Base-by-base conservation (phyloP, 352 stramenopile genomes). In the Plasmopara viticola region DNA sequence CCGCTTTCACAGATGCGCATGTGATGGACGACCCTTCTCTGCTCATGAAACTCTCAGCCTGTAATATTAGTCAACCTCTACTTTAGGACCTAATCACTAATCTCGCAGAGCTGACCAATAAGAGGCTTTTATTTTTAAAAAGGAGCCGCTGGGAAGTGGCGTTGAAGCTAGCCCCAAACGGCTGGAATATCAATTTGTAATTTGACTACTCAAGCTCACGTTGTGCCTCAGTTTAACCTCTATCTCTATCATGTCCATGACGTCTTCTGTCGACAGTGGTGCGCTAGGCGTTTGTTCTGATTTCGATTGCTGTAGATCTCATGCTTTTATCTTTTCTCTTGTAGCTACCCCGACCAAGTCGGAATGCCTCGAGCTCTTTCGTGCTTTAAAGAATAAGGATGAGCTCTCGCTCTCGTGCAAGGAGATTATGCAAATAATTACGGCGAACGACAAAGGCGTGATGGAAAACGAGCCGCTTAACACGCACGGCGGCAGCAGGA, bases 311-410 rank as follows among this genome's bases (percentile, higher is more conserved):
- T 17, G 37, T 18, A 18, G 2, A 17, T 14, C 31, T 41, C 14
- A 41, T 15, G 1, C 7, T 15, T 1, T 1, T 28, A n/a, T 34
- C 45, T 8, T 31, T 50, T 10, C n/a, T 40, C 8, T 0, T 14
- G 6, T 47, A 78, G 69, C 75, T 8, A 51, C 58, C 5, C 49
- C 53, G 13, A 74, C 48, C 43, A 75, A 77, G 59, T 55, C 47
- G 13, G 71, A 89, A 60, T 91, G 80, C 56, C 56, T 87, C n/a
- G 72, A 87, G 48, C 60, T 84, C 29, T 91, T 87, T 57, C 74
- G 73, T 49, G 61, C 61, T 29, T 64, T 87, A 9, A 89, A 87
- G 62, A 89, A 89, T 62, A 89, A 89, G 68, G 80, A 91, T 57
- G 77, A 91, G 55, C 68, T 91, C 13, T 77, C 75, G 40, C 56